Percentiles rank a stretch among this genome's conserved stretches.
phyloP scores from a whole-genome alignment of 495 filamentous ascomycete species.

The Melanomma pulvis-pyrius region DNA sequence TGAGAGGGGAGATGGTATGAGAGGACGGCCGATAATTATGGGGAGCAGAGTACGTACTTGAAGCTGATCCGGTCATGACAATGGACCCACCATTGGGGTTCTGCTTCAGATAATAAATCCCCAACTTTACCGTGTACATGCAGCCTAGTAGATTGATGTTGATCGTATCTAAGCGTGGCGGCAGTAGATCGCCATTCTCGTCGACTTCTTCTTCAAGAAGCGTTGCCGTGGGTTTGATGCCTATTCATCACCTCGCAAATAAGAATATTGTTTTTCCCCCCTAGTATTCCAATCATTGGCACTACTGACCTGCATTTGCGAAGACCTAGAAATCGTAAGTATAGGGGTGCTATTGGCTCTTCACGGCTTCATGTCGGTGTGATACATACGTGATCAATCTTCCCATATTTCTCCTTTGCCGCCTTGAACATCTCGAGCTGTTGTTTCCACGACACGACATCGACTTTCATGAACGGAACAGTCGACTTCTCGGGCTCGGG shows the following conservation, averaged over 20 bases:
- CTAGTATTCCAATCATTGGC: too few relatives aligned
- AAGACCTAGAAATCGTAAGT: constrained; percentile 17
- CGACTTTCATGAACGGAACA: constrained; percentile 24
- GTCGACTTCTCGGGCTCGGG: constrained; percentile 36
- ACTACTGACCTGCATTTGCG: constrained; percentile 30
- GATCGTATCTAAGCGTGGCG: constrained; percentile 24
- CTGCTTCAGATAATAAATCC: constrained; percentile 23
- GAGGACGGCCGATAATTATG: neutral
- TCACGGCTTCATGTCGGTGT: neutral
- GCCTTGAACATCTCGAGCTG: constrained; percentile 32
- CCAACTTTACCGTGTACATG: constrained; percentile 34
- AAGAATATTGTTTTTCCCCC: too few relatives aligned
- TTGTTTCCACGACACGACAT: constrained; percentile 33
- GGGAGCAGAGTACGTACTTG: constrained; percentile 11
- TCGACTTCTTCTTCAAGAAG: constrained; percentile 32
- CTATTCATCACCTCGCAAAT: too few relatives aligned
- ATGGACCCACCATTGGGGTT: constrained; percentile 33
- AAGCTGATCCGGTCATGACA: constrained; percentile 38
- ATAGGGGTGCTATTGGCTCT: neutral
- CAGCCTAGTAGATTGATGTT: constrained; percentile 36
- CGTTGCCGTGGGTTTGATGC: constrained; percentile 4
- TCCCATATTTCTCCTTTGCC: constrained; percentile 20
- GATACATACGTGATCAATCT: constrained; percentile 23
- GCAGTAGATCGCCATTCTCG: constrained; percentile 26
- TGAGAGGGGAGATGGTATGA: neutral